Base-by-base conservation (phyloP, 345 rosid genomes). In the Isatis tinctoria region DNA sequence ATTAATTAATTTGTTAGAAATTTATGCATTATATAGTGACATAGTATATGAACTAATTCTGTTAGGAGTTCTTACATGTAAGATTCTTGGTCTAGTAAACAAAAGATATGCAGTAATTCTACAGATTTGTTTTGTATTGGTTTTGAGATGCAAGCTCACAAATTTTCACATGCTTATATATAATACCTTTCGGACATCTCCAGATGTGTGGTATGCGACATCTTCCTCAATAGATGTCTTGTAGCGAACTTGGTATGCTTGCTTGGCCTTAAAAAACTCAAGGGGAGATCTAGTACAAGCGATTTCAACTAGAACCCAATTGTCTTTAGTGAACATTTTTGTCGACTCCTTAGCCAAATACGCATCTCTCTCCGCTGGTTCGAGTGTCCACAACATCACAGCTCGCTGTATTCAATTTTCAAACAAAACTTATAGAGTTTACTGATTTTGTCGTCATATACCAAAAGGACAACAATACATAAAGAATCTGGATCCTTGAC, bases 181-280 rank as follows among this genome's bases (percentile, higher is more conserved):
- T 54, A 13, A 54, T 78, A 90, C 98, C 97, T 93, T 93, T 79
- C 86, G 90, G 76, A 72, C 62, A 51, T 91, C 89, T 70, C 97
- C 96, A 17, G 81, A 79, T 32, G 92, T 84, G 80, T 90, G 93
- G 58, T 87, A 60, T 12, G 97, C 93, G 18, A 93, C 93, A 87
- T 93, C 98, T 77, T 93, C 98, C 82, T 93, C 97, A 0, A 90
- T 84, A 32, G 96, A 93, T 61, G 79, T 85, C 87, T 86, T 90
- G 69, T 81, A 85, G 20, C 87, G 92, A 69, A 86, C 81, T 73
- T 90, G 97, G 54, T 93, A 90, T 32, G 93, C 90, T 70, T 87
- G 90, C 73, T 88, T 89, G 36, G 32, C 84, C 27, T 78, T 82
- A 43, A 89, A 85, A 18, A 93, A 80, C 26, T 82, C 96, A 43